phyloP scores from a whole-genome alignment of 805 yeast genomes.

The Nakazawaea ishiwadae region DNA sequence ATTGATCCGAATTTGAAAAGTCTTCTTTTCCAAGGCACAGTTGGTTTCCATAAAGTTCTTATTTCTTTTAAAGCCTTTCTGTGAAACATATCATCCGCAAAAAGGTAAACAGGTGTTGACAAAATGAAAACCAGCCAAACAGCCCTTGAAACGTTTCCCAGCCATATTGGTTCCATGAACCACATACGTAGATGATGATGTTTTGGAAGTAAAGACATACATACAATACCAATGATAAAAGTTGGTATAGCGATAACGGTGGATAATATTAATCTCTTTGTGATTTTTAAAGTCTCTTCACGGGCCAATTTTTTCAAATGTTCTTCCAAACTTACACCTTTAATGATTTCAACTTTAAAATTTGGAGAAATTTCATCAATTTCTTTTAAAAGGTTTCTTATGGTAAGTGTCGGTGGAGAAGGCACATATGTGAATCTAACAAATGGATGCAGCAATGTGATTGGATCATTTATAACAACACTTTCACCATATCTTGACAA shows the following conservation, averaged over 20 bases:
- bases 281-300: conserved; percentile 42
- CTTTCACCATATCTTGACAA: conserved; percentile 52
- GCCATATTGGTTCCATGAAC: conserved; percentile 60
- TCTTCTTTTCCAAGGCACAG: conserved; percentile 50
- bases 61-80: conserved; percentile 59
- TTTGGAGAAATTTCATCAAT: conserved; percentile 38
- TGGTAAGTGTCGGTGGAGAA: conserved; percentile 43
- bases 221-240: conserved; percentile 63
- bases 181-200: conserved; percentile 40
- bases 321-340: conserved; percentile 58
- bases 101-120: conserved; percentile 71
- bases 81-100: conserved; percentile 72
- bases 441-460: conserved; percentile 50
- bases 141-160: conserved; percentile 53
- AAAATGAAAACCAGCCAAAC: conserved; percentile 63
- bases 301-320: conserved; percentile 47
- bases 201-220: conserved; percentile 53
- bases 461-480: conserved; percentile 48
- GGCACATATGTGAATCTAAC: conserved; percentile 67
- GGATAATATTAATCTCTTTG: conserved; percentile 43
- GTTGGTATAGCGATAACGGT: conserved; percentile 57
- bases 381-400: conserved; percentile 49
- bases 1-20: conserved; percentile 71
- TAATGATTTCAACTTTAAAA: conserved; percentile 50
- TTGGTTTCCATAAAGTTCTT: conserved; percentile 49